Conservation (phyloP, 495 filamentous ascomycete species). For the Annulohypoxylon maeteangense region DNA sequence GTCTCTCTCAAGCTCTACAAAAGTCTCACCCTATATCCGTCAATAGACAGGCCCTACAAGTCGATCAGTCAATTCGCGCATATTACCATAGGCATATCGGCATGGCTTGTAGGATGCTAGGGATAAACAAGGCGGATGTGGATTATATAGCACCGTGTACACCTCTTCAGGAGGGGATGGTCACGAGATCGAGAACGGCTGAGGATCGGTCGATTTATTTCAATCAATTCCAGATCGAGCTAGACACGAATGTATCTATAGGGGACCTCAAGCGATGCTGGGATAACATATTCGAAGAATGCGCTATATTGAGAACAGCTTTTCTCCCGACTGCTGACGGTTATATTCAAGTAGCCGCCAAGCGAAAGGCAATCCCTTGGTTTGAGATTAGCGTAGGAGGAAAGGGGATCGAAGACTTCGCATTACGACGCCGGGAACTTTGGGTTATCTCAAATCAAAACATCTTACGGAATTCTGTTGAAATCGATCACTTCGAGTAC, state of each 20-base stretch:
- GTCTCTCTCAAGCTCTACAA: slow-evolving; percentile 58
- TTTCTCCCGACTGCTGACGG: slow-evolving; percentile 76
- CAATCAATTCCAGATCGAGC: slow-evolving; percentile 70
- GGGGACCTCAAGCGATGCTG: slow-evolving; percentile 62
- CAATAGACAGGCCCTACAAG: slow-evolving; percentile 52
- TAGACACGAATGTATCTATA: slow-evolving; percentile 56
- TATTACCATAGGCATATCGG: slow-evolving; percentile 65
- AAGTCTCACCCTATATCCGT: slow-evolving; percentile 16
- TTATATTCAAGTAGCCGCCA: slow-evolving; percentile 73
- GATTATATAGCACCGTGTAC: slow-evolving; percentile 80
- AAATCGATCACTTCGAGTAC: slow-evolving; percentile 47
- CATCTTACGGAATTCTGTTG: slow-evolving; percentile 55
- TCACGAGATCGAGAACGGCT: slow-evolving; percentile 70
- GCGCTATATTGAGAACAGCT: slow-evolving; percentile 71
- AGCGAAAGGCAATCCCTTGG: slow-evolving; percentile 60
- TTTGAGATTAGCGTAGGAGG: slow-evolving; percentile 42
- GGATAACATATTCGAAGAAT: slow-evolving; percentile 54
- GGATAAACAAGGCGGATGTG: slow-evolving; percentile 54
- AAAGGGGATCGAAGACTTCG: slow-evolving; percentile 43
- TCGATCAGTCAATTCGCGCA: slow-evolving; percentile 66
- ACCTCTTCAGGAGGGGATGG: slow-evolving; percentile 82
- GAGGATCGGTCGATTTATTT: slow-evolving; percentile 69
- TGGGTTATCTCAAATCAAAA: slow-evolving; percentile 57
- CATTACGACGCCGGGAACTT: slow-evolving; percentile 44
- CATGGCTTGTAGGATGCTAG: slow-evolving; percentile 31